Conservation (phyloP, 148 eudicot genomes). For the Vaccinium myrtillus region DNA sequence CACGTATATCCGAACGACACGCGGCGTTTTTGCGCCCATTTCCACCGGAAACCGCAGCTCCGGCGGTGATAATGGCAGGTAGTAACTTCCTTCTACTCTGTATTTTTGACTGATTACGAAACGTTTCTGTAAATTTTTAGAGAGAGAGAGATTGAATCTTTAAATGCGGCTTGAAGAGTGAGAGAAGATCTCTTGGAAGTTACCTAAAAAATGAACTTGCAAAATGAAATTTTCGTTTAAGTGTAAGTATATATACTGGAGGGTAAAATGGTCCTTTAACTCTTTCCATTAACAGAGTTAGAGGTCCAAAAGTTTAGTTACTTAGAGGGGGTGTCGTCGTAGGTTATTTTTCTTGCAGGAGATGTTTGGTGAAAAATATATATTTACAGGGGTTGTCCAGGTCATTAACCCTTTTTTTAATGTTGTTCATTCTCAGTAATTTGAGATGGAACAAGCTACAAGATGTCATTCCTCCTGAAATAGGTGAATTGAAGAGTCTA, state of each 20-base stretch:
- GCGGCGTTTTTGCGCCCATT: constrained; percentile 19
- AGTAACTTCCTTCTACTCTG: background rate
- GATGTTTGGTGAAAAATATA: too few species aligned
- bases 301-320: too few species aligned
- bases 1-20: constrained; percentile 38
- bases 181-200: constrained; percentile 3
- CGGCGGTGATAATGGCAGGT: background rate
- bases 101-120: background rate
- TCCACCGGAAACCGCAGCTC: background rate
- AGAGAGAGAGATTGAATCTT: too few species aligned
- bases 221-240: too few species aligned
- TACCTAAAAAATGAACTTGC: background rate
- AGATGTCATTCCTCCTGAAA: constrained; percentile 90
- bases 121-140: background rate
- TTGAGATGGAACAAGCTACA: constrained; percentile 98
- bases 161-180: background rate
- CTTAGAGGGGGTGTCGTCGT: too few species aligned
- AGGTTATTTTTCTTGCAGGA: too few species aligned
- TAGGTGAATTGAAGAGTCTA: constrained; percentile 88
- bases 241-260: too few species aligned
- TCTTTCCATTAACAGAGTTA: too few species aligned
- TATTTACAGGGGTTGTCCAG: too few species aligned
- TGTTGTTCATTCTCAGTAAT: constrained; percentile 47
- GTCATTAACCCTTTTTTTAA: background rate
- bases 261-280: too few species aligned